Base-by-base conservation (phyloP, 805 yeast genomes). In the Starmerella vaccinii region DNA sequence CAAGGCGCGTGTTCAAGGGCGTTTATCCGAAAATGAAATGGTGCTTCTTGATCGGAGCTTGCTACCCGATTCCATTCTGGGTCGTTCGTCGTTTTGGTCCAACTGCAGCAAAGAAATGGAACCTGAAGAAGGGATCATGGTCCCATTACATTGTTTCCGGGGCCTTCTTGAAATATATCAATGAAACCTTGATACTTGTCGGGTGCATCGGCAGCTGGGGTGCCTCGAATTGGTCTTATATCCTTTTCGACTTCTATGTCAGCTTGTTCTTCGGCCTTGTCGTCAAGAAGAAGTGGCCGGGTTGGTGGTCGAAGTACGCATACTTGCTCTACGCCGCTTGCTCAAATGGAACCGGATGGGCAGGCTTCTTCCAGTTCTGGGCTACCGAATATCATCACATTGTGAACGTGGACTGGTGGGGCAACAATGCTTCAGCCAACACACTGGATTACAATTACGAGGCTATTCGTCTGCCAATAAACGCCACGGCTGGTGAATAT, bases 321-420 rank as follows among this genome's bases (percentile, higher is more conserved):
- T 75, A 75, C 55, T 67, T 75, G 12, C 62, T 75, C 38, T 69
- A 73, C 22, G 70, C 76, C 50, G 77, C 75, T 1, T 61, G 74
- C 6, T 68, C 75, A 5, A 74, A 76, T 3, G 78, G 78, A 1
- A 71, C 72, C 7, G 78, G 77, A 1, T 70, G 73, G 55, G 68
- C 75, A 49, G 76, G 76, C 1, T 59, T 75, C 42, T 47, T 73
- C 46, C 68, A 73, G 18, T 74, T 74, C 56, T 71, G 72, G 51
- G 62, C 68, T 29, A 69, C 76, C 22, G 66, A 67, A 9, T 56
- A 56, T 44, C 50, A 52, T 12, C 64, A 66, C 76, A 82, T 2
- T 82, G 83, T 27, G 73, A 54, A 60, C 5, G 46, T 78, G 12
- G 54, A 64, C 32, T 80, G 86, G 85, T 81, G 86, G 86, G 86